Evolutionary conservation across 2,329 filamentous ascomycete genomes (phyloP), one percentile per base, ranked within the genome.

Genomic region (Hymenoscyphus linearis): DNA sequence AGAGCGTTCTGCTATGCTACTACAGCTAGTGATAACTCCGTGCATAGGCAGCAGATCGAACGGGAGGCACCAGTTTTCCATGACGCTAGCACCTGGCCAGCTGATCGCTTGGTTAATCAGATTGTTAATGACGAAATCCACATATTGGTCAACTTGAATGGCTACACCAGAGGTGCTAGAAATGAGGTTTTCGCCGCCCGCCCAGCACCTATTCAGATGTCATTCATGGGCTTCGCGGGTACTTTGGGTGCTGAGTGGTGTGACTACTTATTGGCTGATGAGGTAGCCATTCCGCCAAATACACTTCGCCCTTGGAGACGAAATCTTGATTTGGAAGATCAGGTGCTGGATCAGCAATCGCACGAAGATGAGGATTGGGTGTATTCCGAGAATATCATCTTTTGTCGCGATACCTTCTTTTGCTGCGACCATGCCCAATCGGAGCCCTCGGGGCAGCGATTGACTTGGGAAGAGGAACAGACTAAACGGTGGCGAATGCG

Each of bases 221-320:
- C 95, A 0, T 99, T 99, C 71, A 99, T 99, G 95, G 95, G 95
- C 0, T 99, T 99, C 73, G 95, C 95, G 0, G 95, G 95, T 10
- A 97, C 93, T 0, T 79, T 99, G 0, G 95, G 95, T 5, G 95
- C 95, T 2, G 95, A 99, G 73, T 99, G 95, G 95, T 99, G 95
- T 69, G 95, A 99, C 73, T 99, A 99, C 71, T 86, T 99, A 16
- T 83, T 98, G 27, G 93, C 95, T 3, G 95, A 99, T 71, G 81
- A 89, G 57, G 93, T 89, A 1, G 92, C 95, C 0, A 88, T 99
- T 58, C 95, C 95, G 0, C 82, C 82, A 0, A 84, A 86, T 27
- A 97, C 93, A 0, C 79, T 98, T 31, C 85, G 92, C 13, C 91
- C 91, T 1, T 89, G 86, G 76, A 84, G 91, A 60, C 82, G 85